These are phyloP conservation scores for Excoecaria agallocha DNA, from an alignment of 345 rosid genomes.

Conservation along the genomic window DNA sequence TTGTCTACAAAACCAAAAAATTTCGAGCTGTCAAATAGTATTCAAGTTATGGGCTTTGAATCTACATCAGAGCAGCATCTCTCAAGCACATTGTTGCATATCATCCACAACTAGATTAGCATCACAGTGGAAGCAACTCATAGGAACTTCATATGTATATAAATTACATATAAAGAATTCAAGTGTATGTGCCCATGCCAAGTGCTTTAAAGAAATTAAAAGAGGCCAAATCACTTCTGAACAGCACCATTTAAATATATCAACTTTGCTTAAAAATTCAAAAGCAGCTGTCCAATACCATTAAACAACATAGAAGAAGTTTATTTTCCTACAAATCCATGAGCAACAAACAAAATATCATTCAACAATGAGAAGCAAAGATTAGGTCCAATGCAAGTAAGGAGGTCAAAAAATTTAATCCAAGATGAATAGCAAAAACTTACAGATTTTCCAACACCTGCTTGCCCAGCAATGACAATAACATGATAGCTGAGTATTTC, in stretches of 20 bases:
- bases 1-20: constrained; percentile 41
- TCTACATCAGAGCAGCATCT: not conserved
- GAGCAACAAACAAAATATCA: not conserved
- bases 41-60: not conserved
- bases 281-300: not conserved
- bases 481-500: constrained; percentile 40
- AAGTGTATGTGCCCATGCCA: not conserved
- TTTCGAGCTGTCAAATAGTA: constrained; percentile 1
- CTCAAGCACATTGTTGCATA: not conserved
- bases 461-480: constrained; percentile 69
- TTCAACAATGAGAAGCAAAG: not conserved
- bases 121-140: not conserved
- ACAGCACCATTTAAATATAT: not conserved
- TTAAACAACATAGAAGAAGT: not conserved
- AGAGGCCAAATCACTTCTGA: not conserved
- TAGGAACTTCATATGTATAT: no score
- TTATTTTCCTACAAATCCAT: not conserved
- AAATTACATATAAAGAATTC: not conserved
- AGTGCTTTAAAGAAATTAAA: not conserved
- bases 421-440: constrained; percentile 25
- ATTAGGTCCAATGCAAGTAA: not conserved
- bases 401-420: not conserved
- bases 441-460: constrained; percentile 96
- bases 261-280: not conserved
- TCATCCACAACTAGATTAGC: not conserved